Conservation (phyloP, 768 basidiomycete genomes). For the Royoungia palumana region DNA sequence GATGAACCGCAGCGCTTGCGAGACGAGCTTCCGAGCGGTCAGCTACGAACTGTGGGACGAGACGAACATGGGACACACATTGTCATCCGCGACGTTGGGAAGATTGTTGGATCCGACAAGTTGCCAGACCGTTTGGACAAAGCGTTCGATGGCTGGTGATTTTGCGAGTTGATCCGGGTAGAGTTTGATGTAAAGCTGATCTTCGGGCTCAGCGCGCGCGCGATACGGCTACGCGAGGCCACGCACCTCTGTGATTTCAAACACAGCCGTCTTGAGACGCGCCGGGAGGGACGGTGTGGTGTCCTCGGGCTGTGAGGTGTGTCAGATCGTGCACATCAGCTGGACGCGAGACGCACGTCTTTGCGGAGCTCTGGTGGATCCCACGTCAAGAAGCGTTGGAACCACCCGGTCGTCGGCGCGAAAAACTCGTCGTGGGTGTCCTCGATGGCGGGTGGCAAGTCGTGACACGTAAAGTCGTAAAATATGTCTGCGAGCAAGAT, state of each 20-base stretch:
- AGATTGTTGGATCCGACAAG: slow-evolving; percentile 69
- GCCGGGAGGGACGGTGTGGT: slow-evolving; percentile 82
- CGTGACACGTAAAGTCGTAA: slow-evolving; percentile 93
- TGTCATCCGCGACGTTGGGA: slow-evolving; percentile 70
- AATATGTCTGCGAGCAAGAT: slow-evolving; percentile 81
- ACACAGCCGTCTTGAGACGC: slow-evolving; percentile 81
- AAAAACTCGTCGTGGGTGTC: slow-evolving; percentile 86
- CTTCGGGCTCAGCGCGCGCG: not conserved
- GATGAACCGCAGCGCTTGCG: slow-evolving; percentile 86
- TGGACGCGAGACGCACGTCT: slow-evolving; percentile 46
- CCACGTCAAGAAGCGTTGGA: slow-evolving; percentile 81
- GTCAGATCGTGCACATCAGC: slow-evolving; percentile 5
- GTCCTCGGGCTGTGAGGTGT: slow-evolving; percentile 62
- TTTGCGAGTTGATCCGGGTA: slow-evolving; percentile 75
- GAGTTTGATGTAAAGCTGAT: slow-evolving; percentile 73
- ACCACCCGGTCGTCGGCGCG: slow-evolving; percentile 60
- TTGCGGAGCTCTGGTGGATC: slow-evolving; percentile 63
- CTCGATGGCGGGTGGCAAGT: slow-evolving; percentile 91
- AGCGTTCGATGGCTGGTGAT: slow-evolving; percentile 59
- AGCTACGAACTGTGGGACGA: not conserved
- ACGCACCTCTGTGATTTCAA: slow-evolving; percentile 84
- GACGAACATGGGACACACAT: slow-evolving; percentile 42
- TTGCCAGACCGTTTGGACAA: slow-evolving; percentile 89
- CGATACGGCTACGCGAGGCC: not conserved
- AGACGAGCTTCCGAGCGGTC: slow-evolving; percentile 59